Conservation (phyloP, 257 asterid species). For the Capsicum rhomboideum region DNA sequence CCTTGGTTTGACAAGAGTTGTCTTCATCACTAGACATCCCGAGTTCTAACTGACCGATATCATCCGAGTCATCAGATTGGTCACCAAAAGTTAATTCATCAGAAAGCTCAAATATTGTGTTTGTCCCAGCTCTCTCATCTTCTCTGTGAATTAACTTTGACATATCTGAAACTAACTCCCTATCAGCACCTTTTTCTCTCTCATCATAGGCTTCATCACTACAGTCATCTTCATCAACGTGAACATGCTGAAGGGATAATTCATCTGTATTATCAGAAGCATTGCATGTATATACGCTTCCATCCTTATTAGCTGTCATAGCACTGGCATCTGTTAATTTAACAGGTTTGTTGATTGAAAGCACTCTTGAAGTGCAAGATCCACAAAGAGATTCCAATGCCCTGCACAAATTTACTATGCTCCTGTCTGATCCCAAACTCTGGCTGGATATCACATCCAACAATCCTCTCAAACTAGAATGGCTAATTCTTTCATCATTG, state of each 20-base stretch:
- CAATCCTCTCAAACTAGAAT: conserved; percentile 30
- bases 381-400: conserved; percentile 47
- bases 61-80: conserved; percentile 18
- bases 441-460: conserved; percentile 25
- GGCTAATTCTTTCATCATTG: conserved; percentile 33
- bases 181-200: conserved; percentile 4
- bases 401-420: conserved; percentile 41
- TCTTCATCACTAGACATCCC: conserved; percentile 21
- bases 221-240: not conserved
- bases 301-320: not conserved
- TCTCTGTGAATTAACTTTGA: not conserved
- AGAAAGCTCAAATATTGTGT: conserved; percentile 6
- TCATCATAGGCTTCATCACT: not conserved
- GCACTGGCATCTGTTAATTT: conserved; percentile 3
- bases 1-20: conserved; percentile 18
- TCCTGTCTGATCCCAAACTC: conserved; percentile 37
- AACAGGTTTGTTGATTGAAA: not conserved
- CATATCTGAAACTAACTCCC: conserved; percentile 4
- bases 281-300: not conserved
- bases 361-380: conserved; percentile 17
- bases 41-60: conserved; percentile 22
- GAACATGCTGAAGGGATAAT: conserved; percentile 1
- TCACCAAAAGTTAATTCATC: conserved; percentile 7
- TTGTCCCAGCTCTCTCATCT: not conserved
- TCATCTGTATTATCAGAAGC: not conserved